A percentile compares a stretch with the other conserved stretches of the same genome.
Evolutionary conservation across 176 grass and related monocot species (phyloP).

Genomic region (Aegilops umbellulata): DNA sequence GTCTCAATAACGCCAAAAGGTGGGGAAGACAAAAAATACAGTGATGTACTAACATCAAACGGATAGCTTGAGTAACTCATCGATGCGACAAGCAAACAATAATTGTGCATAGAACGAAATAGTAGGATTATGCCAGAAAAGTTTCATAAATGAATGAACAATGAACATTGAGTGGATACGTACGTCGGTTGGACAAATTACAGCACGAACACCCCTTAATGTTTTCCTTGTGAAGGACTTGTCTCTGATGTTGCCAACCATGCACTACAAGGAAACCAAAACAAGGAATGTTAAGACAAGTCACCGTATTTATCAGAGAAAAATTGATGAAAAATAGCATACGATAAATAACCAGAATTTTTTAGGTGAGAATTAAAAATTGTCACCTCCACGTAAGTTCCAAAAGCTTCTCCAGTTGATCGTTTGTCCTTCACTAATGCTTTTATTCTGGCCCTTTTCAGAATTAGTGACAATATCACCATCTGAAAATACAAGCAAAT

Average conservation of each 20-base stretch:
- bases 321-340: background rate
- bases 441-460: slow-evolving; percentile 94
- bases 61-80: background rate
- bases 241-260: slow-evolving; percentile 67
- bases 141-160: background rate
- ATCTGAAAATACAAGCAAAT: slow-evolving; percentile 50
- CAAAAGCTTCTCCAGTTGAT: slow-evolving; percentile 81
- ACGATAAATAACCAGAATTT: background rate
- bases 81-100: background rate
- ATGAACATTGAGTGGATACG: slow-evolving; percentile 29
- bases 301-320: background rate
- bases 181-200: slow-evolving; percentile 82
- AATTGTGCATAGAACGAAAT: background rate
- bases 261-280: slow-evolving; percentile 41
- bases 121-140: background rate
- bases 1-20: background rate
- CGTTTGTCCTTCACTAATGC: slow-evolving; percentile 83
- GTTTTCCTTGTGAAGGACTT: slow-evolving; percentile 71
- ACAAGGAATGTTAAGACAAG: slow-evolving; percentile 3
- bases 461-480: slow-evolving; percentile 79
- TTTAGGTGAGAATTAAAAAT: background rate
- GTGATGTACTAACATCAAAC: background rate
- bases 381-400: slow-evolving; percentile 84
- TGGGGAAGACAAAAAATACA: background rate
- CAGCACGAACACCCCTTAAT: slow-evolving; percentile 63